Evolutionary conservation across 345 rosid species (phyloP).

Genomic region (Ceriops zippeliana): DNA sequence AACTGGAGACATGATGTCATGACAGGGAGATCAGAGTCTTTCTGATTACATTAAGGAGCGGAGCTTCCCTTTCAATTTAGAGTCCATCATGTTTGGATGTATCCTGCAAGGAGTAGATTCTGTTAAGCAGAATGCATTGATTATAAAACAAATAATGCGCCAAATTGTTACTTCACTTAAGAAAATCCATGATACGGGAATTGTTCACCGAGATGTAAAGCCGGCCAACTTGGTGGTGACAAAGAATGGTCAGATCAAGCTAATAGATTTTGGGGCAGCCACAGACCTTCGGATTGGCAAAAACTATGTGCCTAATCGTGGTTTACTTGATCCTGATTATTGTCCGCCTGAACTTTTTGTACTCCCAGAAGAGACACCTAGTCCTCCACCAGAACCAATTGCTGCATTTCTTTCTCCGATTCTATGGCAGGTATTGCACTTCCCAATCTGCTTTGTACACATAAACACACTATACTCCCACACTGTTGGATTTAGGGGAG

Average conservation of each 20-base stretch:
- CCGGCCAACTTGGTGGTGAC: slow-evolving; percentile 93
- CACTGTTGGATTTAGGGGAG: too few species aligned
- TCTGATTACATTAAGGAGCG: slow-evolving; percentile 88
- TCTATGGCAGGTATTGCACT: slow-evolving; percentile 68
- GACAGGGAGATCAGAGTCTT: slow-evolving; percentile 81
- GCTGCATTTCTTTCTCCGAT: slow-evolving; percentile 91
- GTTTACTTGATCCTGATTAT: slow-evolving; percentile 82
- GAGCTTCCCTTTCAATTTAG: slow-evolving; percentile 77
- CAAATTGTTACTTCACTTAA: slow-evolving; percentile 81
- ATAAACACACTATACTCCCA: too few species aligned
- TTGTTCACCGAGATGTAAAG: slow-evolving; percentile 91
- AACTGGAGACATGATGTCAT: slow-evolving; percentile 33
- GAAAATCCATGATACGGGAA: slow-evolving; percentile 87
- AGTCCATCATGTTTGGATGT: slow-evolving; percentile 80
- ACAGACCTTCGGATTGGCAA: slow-evolving; percentile 96
- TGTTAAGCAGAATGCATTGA: slow-evolving; percentile 63
- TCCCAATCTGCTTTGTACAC: neutral
- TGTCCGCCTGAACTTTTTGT: slow-evolving; percentile 94
- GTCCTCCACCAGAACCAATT: slow-evolving; percentile 90
- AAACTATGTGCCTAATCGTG: slow-evolving; percentile 65
- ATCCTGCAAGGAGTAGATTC: slow-evolving; percentile 76
- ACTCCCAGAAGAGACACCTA: slow-evolving; percentile 89
- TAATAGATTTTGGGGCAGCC: slow-evolving; percentile 96
- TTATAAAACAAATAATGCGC: slow-evolving; percentile 90
- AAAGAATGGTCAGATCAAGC: slow-evolving; percentile 82